Conservation (phyloP, 73 alveolate genomes). For the Paraurostyla sp. region DNA sequence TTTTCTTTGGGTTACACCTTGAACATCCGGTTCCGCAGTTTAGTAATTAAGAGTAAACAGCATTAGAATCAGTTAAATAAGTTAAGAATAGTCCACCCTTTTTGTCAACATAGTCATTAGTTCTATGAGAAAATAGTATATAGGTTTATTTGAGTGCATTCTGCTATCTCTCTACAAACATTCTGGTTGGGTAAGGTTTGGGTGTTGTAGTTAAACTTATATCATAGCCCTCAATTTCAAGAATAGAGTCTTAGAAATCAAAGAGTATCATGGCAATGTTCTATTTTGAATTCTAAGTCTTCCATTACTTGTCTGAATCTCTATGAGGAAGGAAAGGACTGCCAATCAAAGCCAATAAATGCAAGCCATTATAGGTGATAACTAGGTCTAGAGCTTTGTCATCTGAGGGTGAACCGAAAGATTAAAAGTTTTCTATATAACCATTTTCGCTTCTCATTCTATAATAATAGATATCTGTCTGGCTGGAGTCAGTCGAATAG, state of each 20-base stretch:
- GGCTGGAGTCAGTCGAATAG: constrained; percentile 22
- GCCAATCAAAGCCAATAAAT: constrained; percentile 47
- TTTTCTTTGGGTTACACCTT: not conserved
- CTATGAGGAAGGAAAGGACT: constrained; percentile 62
- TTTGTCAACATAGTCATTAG: not conserved
- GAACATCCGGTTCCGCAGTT: constrained; percentile 3
- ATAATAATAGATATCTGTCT: constrained; percentile 57
- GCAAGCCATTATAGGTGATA: constrained; percentile 22
- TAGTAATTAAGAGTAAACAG: not conserved
- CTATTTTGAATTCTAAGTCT: not conserved
- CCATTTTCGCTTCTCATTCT: constrained; percentile 63
- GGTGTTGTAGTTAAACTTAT: constrained; percentile 2
- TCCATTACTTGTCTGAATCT: constrained; percentile 31
- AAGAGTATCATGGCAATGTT: constrained; percentile 7
- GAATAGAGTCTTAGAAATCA: not conserved
- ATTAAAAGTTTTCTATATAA: not conserved
- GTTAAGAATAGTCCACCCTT: constrained; percentile 35
- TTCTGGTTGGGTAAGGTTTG: constrained; percentile 5
- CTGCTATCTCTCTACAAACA: constrained; percentile 2
- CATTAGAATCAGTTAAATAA: not conserved
- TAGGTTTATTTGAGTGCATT: not conserved
- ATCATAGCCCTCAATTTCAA: constrained; percentile 43
- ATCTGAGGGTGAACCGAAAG: constrained; percentile 57
- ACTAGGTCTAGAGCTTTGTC: constrained; percentile 47
- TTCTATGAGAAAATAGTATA: not conserved